phyloP scores from a whole-genome alignment of 768 basidiomycete genomes.

The Suillus subluteus region DNA sequence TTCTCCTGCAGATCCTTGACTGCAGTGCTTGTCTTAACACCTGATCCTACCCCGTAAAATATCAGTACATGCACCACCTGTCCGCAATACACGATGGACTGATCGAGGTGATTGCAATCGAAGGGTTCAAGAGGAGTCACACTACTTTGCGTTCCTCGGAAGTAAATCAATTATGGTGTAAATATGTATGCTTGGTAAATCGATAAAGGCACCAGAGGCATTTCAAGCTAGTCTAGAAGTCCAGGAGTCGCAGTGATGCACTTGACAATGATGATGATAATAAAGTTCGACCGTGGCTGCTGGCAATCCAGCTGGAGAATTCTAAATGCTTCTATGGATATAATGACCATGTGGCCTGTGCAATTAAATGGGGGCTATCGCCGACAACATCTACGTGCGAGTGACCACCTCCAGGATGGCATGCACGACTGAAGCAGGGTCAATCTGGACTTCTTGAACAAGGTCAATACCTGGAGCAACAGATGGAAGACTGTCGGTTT shows the following conservation, averaged over 20 bases:
- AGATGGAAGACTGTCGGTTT: slow-evolving; percentile 37
- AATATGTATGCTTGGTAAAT: background rate
- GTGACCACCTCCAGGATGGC: slow-evolving; percentile 30
- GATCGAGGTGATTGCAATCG: background rate
- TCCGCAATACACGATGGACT: background rate
- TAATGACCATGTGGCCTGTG: background rate
- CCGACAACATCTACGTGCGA: background rate
- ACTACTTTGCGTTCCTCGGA: background rate
- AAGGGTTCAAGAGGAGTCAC: background rate
- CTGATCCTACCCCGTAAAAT: background rate
- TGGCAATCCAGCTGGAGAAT: background rate
- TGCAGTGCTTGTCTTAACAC: background rate
- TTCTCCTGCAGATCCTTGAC: background rate
- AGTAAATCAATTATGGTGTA: background rate
- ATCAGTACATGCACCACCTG: background rate
- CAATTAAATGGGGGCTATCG: background rate
- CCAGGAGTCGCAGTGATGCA: background rate
- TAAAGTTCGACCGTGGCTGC: background rate
- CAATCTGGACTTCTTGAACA: slow-evolving; percentile 37
- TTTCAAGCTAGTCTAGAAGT: background rate
- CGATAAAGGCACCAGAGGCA: background rate
- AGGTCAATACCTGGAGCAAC: slow-evolving; percentile 29
- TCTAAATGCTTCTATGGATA: background rate
- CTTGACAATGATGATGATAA: background rate
- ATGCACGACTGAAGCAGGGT: slow-evolving; percentile 45